Conservation (phyloP, 148 eudicot genomes). For the Arctostaphylos glauca region DNA sequence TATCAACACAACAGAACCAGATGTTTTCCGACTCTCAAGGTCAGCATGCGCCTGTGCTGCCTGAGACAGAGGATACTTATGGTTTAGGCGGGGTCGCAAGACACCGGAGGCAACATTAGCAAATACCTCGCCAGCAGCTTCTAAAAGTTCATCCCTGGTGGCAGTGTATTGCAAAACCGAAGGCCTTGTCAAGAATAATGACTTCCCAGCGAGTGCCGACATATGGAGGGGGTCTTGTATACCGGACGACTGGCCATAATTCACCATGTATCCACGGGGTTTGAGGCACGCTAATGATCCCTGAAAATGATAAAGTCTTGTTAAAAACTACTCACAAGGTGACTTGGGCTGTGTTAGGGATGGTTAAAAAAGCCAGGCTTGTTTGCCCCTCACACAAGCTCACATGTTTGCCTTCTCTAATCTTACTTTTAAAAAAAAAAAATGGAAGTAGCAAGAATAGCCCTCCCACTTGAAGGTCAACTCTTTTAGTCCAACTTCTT, state of each 20-base stretch:
- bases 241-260: constrained; percentile 79
- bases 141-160: constrained; percentile 66
- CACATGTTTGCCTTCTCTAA: background rate
- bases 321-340: background rate
- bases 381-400: background rate
- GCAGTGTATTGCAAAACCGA: constrained; percentile 44
- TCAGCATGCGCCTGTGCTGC: constrained; percentile 82
- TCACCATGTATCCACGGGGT: constrained; percentile 69
- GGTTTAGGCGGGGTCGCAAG: constrained; percentile 66
- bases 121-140: constrained; percentile 70
- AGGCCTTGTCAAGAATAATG: constrained; percentile 74
- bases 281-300: constrained; percentile 83
- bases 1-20: constrained; percentile 80
- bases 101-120: constrained; percentile 55
- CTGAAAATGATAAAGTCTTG: constrained; percentile 31
- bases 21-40: constrained; percentile 64
- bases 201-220: constrained; percentile 63
- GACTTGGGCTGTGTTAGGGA: background rate
- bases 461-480: background rate
- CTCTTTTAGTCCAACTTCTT: background rate
- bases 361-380: background rate
- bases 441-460: background rate
- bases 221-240: constrained; percentile 62
- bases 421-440: too few species aligned
- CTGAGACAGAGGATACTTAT: constrained; percentile 68